Evolutionary conservation across 352 stramenopile genomes (phyloP), one percentile per base, ranked within the genome.

Genomic region (Globisporangium paddicum): DNA sequence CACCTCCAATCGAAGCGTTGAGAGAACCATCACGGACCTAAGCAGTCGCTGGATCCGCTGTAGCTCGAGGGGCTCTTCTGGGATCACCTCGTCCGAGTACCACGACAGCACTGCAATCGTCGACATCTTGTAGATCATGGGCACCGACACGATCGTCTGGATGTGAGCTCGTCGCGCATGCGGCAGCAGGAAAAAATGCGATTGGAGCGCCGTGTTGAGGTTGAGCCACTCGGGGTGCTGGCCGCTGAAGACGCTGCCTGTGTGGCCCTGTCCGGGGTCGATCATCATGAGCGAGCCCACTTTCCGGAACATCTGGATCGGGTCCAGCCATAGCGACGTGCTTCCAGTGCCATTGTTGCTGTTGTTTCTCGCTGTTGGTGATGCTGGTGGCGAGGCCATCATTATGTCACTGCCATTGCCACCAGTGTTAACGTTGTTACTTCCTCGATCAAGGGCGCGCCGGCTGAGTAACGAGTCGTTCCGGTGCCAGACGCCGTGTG

Each of bases 91-190:
- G 32, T 82, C 66, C 2, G 80, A 86, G 42, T 90, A 93, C 83
- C 81, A 93, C 8, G 81, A 90, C n/a, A 93, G 48, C 16, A 93
- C 81, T 8, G 83, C 83, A 34, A 93, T 72, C 0, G 82, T 82
- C 25, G 81, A 86, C 72, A 93, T 82, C 59, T 91, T 93, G 62
- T 79, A 87, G 41, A 93, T 81, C 83, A 93, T 91, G 0, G 83
- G 83, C 5, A 86, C 77, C 4, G 81, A 89, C 16, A 93, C 68
- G 8, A 89, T 61, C 0, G 80, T 88, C 44, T 88, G 75, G 16
- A 93, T 64, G 1, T 78, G 77, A 14, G 83, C 83, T 42, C 69
- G 73, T 42, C 83, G 76, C 19, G 83, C 81, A 21, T 90, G 77
- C 0, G 83, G 83, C 9, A 88, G 66, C 28, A 93, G 62, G 52